phyloP scores from a whole-genome alignment of 768 basidiomycete species.

The Trametopsis cervina region DNA sequence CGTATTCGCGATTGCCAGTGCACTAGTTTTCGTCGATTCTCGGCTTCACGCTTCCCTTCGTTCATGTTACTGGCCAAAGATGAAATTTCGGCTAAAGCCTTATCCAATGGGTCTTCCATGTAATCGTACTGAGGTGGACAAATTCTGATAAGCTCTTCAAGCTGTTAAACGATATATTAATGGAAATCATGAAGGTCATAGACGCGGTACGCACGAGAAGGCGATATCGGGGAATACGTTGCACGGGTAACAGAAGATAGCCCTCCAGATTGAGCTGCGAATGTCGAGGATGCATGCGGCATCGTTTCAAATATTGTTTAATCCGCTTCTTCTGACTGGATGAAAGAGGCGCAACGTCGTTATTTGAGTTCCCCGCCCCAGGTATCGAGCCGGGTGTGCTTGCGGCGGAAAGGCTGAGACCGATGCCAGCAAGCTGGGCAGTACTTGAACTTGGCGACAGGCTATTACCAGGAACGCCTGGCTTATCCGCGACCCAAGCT shows the following conservation, averaged over 20 bases:
- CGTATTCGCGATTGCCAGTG: conserved; percentile 87
- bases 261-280: conserved; percentile 92
- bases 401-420: conserved; percentile 47
- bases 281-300: conserved; percentile 82
- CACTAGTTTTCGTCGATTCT: conserved; percentile 85
- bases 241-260: conserved; percentile 90
- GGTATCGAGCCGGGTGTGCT: conserved; percentile 39
- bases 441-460: conserved; percentile 57
- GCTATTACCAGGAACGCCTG: conserved; percentile 33
- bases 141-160: conserved; percentile 80
- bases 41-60: conserved; percentile 93
- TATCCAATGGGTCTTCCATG: conserved; percentile 77
- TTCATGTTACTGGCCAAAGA: conserved; percentile 93
- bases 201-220: conserved; percentile 61
- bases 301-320: conserved; percentile 83
- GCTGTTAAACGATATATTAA: conserved; percentile 37
- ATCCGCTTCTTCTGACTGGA: conserved; percentile 85
- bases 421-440: conserved; percentile 57
- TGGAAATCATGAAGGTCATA: too few species aligned
- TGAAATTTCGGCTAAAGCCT: conserved; percentile 82
- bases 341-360: conserved; percentile 51
- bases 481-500: conserved; percentile 69
- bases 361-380: conserved; percentile 22
- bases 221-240: conserved; percentile 95
- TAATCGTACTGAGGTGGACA: conserved; percentile 77